These are phyloP conservation scores for Backusella psychrophila DNA, from an alignment of 192 early-diverging fungal species.

Conservation along the genomic window DNA sequence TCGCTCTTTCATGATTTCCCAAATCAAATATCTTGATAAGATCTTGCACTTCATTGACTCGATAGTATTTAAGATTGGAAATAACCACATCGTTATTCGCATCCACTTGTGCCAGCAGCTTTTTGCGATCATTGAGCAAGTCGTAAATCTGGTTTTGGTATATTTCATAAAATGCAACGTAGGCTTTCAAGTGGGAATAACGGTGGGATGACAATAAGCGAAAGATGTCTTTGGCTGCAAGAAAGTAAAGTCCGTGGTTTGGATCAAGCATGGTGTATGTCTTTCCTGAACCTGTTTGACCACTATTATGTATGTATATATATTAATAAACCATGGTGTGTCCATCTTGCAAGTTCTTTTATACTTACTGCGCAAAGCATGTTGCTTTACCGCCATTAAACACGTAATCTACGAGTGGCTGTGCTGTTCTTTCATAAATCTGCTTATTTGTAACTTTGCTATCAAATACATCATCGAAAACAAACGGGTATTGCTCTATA, in stretches of 20 bases:
- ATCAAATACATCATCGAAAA: conserved; percentile 97
- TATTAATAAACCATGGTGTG: neutral
- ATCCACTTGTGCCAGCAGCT: conserved; percentile 90
- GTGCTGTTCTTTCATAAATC: conserved; percentile 88
- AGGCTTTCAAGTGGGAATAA: conserved; percentile 73
- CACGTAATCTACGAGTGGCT: conserved; percentile 90
- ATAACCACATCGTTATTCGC: conserved; percentile 95
- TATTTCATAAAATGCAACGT: conserved; percentile 94
- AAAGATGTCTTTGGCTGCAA: conserved; percentile 91
- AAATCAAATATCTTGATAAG: conserved; percentile 91
- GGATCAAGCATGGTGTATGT: conserved; percentile 96
- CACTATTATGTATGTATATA: conserved; percentile 36
- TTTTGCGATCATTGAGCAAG: conserved; percentile 84
- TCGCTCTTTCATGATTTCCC: conserved; percentile 84
- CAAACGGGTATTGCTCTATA: conserved; percentile 90
- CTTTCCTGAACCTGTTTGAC: conserved; percentile 86
- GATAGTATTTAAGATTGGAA: conserved; percentile 78
- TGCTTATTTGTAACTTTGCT: conserved; percentile 75
- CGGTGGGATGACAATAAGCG: conserved; percentile 60
- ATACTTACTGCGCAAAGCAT: conserved; percentile 95
- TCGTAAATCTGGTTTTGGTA: conserved; percentile 96
- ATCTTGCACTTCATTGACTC: conserved; percentile 74
- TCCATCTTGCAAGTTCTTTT: neutral
- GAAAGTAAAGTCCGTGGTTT: conserved; percentile 86
- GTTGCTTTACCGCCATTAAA: conserved; percentile 96